Conservation (phyloP, 192 early-diverging fungal species). For the Mortierella hygrophila region DNA sequence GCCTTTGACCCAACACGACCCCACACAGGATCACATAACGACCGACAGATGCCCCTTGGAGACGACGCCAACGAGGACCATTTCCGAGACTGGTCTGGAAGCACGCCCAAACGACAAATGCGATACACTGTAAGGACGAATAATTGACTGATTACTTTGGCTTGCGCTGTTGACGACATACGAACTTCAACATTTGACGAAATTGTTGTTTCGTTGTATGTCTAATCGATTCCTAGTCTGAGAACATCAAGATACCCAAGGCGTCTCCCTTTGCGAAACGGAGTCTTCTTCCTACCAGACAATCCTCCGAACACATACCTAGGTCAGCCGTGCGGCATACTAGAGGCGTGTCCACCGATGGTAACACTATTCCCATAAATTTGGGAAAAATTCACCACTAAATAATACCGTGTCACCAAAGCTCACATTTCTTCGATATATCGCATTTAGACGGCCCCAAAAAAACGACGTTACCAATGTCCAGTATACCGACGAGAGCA, state of each 20-base stretch:
- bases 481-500: constrained; percentile 2
- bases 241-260: constrained; percentile 14
- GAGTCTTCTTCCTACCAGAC: not conserved
- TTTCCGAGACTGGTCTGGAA: constrained; percentile 13
- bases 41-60: not conserved
- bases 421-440: not conserved
- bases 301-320: not conserved
- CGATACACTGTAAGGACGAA: not conserved
- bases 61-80: constrained; percentile 29
- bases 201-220: not conserved
- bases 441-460: constrained; percentile 14
- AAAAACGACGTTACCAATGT: not conserved
- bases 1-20: constrained; percentile 11
- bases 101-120: constrained; percentile 17
- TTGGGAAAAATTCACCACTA: not conserved
- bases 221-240: not conserved
- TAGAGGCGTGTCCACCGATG: constrained; percentile 20
- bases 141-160: not conserved
- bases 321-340: not conserved
- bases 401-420: not conserved
- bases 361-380: not conserved
- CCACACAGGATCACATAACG: not conserved
- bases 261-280: constrained; percentile 15
- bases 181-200: not conserved
- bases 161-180: too few species aligned